Evolutionary conservation across 108 stramenopile genomes (phyloP), one percentile per base, ranked within the genome.

Genomic region (Fistulifera solaris): DNA sequence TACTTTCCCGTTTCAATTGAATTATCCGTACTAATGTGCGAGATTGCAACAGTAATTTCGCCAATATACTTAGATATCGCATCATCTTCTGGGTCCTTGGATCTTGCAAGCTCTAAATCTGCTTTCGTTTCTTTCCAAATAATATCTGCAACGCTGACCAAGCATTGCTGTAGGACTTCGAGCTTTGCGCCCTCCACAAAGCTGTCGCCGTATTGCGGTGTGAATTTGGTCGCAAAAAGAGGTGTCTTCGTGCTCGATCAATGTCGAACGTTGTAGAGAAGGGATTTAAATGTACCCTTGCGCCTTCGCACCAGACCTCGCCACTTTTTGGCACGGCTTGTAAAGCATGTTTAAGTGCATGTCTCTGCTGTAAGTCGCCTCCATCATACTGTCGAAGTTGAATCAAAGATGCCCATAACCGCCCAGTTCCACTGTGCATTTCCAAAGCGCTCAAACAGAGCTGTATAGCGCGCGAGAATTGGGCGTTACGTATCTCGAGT

Each of bases 251-350:
- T 26, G 94, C 92, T 7, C 67, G 52, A 17, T 71, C 65, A 31
- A 94, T 67, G 65, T 96, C 93, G 61, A 98, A 96, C 1, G 73
- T 73, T 2, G 61, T 68, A 21, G 83, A 91, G 38, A 91, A 85
- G 14, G 89, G 89, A 61, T 91, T 91, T 31, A 87, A 60, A 50
- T 79, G 76, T 41, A 91, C 81, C 45, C 89, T 64, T 40, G 80
- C 85, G 17, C 88, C 94, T 72, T 98, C 97, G 60, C 96, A 95
- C 97, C 97, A 96, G 1, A 98, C 97, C 58, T 98, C 97, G 12
- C 97, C 95, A 45, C 90, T 93, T 66, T 98, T 98, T 14, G 95
- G 97, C 18, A 96, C 95, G 35, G 89, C 88, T 61, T 81, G 78
- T 45, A 96, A 62, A 7, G 97, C 95, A 48, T 59, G 67, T 53